Conservation (phyloP, 2,329 filamentous ascomycete genomes). For the Colletotrichum truncatum region DNA sequence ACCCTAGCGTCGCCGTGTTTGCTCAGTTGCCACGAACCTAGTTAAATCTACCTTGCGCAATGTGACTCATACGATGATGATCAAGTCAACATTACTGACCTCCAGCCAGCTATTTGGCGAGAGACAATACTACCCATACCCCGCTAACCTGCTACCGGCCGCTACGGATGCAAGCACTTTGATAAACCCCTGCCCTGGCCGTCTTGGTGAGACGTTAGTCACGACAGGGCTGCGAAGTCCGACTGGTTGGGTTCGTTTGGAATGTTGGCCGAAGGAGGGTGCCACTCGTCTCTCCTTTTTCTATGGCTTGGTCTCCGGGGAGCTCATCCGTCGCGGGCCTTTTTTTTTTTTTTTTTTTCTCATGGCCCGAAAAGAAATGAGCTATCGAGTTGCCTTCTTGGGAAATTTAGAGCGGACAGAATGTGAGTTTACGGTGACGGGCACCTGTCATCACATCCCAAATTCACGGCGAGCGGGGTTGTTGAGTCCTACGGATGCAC, state of each 20-base stretch:
- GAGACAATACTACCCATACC: no score
- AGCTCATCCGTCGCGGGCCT: no score
- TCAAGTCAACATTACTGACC: no score
- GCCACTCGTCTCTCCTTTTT: neutral
- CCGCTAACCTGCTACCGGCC: neutral
- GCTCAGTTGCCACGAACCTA: no score
- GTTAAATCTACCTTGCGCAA: no score
- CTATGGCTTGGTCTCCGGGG: neutral
- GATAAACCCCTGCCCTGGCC: neutral
- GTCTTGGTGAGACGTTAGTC: conserved; percentile 14
- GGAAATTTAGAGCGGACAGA: neutral
- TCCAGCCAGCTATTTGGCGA: no score
- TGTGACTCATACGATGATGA: no score
- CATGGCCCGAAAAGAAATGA: neutral
- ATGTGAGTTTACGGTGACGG: neutral
- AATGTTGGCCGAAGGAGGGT: neutral
- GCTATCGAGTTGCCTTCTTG: neutral
- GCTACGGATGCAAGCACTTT: conserved; percentile 23
- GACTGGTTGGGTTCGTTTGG: neutral
- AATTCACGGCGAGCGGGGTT: neutral
- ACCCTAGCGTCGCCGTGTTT: neutral
- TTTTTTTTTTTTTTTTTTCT: neutral
- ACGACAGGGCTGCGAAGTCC: neutral
- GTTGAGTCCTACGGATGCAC: neutral
- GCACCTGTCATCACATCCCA: neutral